These are phyloP conservation scores for Ampelomyces quisqualis DNA, from an alignment of 2,329 filamentous ascomycete species.

Conservation along the genomic window DNA sequence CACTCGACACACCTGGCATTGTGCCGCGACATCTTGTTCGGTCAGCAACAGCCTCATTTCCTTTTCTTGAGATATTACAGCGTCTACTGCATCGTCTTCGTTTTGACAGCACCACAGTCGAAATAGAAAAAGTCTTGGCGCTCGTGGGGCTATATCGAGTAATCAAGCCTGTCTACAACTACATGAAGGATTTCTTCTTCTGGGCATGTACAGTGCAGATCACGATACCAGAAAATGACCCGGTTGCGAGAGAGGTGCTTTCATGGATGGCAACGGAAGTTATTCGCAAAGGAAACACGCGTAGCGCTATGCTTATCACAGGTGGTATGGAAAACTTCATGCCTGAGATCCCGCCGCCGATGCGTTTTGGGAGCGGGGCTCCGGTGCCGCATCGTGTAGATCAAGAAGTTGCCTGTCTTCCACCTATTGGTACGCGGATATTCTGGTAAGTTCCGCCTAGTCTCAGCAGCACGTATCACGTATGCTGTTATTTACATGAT, in stretches of 20 bases:
- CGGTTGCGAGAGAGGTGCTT: constrained; percentile 27
- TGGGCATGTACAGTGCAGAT: constrained; percentile 25
- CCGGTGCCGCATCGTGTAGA: neutral
- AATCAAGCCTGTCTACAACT: constrained; percentile 16
- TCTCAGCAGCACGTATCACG: too few species aligned
- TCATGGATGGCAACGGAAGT: constrained; percentile 31
- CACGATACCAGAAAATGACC: constrained; percentile 26
- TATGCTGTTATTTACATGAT: too few species aligned
- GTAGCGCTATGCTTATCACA: constrained; percentile 26
- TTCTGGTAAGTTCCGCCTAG: constrained; percentile 33
- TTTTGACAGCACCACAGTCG: constrained; percentile 10
- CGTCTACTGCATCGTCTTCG: constrained; percentile 26
- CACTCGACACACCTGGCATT: constrained; percentile 26
- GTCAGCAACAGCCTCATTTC: constrained; percentile 16
- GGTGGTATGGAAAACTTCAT: constrained; percentile 13
- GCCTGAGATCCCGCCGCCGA: constrained; percentile 1
- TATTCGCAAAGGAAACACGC: constrained; percentile 22
- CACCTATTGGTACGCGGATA: constrained; percentile 23
- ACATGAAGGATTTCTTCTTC: constrained; percentile 19
- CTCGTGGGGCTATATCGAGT: constrained; percentile 29
- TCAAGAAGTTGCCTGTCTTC: constrained; percentile 16
- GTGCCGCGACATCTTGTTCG: constrained; percentile 28
- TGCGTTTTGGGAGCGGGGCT: neutral
- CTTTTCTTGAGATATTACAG: constrained; percentile 34
- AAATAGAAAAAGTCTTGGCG: constrained; percentile 27